Evolutionary conservation across 2,329 filamentous ascomycete species (phyloP).

Genomic region (Aspergillus pseudoterreus): DNA sequence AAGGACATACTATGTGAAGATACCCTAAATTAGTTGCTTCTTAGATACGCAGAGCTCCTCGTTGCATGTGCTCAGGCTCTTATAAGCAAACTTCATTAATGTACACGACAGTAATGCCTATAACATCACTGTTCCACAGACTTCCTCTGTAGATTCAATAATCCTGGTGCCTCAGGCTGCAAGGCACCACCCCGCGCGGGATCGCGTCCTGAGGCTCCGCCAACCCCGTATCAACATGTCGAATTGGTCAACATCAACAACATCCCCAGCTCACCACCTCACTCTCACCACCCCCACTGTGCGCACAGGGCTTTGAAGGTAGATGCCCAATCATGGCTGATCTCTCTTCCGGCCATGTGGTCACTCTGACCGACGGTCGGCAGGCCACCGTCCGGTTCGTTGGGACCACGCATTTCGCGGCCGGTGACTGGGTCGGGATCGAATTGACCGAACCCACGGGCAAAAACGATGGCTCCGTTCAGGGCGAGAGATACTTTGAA

Average conservation of each 20-base stretch:
- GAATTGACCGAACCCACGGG: conserved; percentile 78
- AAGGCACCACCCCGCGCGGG: conserved; percentile 1
- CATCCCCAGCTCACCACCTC: conserved; percentile 6
- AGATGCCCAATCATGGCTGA: conserved; percentile 29
- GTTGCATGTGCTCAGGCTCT: no score
- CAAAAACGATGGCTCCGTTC: conserved; percentile 91
- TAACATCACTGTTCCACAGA: background rate
- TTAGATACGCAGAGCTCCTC: no score
- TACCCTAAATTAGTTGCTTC: no score
- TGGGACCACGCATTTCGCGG: conserved; percentile 74
- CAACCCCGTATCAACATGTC: conserved; percentile 13
- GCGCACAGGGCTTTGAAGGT: conserved; percentile 9
- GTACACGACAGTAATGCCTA: background rate
- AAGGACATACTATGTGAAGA: no score
- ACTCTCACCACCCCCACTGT: conserved; percentile 4
- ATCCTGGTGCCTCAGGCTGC: conserved; percentile 12
- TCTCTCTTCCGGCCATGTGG: conserved; percentile 60
- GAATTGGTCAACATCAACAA: conserved; percentile 10
- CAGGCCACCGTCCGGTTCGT: conserved; percentile 75
- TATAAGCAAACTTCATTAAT: no score
- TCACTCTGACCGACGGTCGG: conserved; percentile 75
- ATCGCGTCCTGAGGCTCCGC: conserved; percentile 16
- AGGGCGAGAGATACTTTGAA: conserved; percentile 84
- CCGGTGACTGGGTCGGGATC: conserved; percentile 83
- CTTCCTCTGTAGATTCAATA: conserved; percentile 13